Base-by-base conservation (phyloP, 345 rosid genomes). In the Salix suchowensis region DNA sequence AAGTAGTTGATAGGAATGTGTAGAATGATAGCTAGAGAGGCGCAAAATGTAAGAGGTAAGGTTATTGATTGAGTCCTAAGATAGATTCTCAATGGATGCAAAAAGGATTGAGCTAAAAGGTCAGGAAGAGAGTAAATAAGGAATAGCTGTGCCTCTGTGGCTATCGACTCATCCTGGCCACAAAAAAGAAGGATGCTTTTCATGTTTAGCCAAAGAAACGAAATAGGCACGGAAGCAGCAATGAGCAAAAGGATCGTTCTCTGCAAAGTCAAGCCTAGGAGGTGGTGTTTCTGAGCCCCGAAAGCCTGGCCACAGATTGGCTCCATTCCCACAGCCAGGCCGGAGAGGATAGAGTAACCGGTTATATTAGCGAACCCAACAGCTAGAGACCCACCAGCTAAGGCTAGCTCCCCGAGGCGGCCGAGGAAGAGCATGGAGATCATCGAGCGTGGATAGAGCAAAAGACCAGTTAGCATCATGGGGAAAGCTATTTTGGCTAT, bases 331-430 rank as follows among this genome's bases (percentile, higher is more conserved):
- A 88, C 87, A 77, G 96, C 91, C 3, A 94, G 88, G 64, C 98
- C 98, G 4, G 97, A 91, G 68, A 93, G 92, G 73, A 94, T 73
- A 23, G 98, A 92, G 80, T 94, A 92, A 3, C 97, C 98, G 4
- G 95, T 91, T 58, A 94, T 92, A 84, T 94, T 94, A 19, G 97
- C 97, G 44, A 94, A 94, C 19, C 91, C 97, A 2, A 89, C 52
- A 23, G 97, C 98, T 13, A 94, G 91, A 0, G 98, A 89, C 26
- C 98, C 98, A 6, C 96, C 98, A 1, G 97, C 96, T 40, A 94
- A 81, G 65, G 94, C 80, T 0, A 88, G 84, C 23, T 87, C 94
- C 0, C 96, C 97, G 1, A 90, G 91, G 32, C 81, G 86, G 39
- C 97, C 93, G 7, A 94, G 97, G 81, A 88, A 94, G 11, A 87